Conservation (phyloP, 179 eudicot genomes). For the Monotropa hypopitys region DNA sequence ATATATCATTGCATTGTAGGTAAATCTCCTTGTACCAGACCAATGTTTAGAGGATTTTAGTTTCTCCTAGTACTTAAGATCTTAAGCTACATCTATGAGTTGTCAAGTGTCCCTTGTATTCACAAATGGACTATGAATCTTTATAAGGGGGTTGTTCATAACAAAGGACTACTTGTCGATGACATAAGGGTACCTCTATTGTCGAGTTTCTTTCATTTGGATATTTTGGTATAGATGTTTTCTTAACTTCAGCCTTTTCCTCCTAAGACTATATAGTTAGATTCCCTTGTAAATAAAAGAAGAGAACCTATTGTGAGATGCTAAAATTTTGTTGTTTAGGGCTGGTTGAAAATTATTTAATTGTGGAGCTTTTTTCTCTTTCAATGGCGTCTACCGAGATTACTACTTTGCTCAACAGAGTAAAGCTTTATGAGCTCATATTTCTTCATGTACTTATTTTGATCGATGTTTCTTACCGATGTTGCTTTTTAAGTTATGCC, state of each 20-base stretch:
- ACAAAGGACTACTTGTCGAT: background rate
- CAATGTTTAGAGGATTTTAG: background rate
- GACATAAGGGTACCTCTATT: background rate
- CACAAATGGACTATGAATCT: background rate
- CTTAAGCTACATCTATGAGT: background rate
- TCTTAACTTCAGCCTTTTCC: background rate
- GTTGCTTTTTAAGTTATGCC: background rate
- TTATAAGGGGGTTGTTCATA: background rate
- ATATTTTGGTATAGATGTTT: background rate
- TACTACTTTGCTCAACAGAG: background rate
- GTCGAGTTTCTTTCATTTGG: background rate
- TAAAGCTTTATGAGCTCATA: background rate
- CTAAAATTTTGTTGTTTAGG: background rate
- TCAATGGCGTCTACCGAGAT: background rate
- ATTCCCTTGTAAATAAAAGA: background rate
- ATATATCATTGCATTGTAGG: background rate
- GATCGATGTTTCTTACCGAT: background rate
- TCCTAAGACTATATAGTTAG: background rate
- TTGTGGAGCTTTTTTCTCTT: background rate
- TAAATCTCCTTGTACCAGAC: background rate
- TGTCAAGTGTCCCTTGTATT: background rate
- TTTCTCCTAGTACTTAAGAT: background rate
- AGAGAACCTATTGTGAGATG: background rate
- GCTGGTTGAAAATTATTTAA: background rate
- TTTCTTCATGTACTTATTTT: conserved; percentile 1